These are phyloP conservation scores for Tubosaeta brunneosetosa DNA, from an alignment of 768 basidiomycete genomes.

Conservation along the genomic window DNA sequence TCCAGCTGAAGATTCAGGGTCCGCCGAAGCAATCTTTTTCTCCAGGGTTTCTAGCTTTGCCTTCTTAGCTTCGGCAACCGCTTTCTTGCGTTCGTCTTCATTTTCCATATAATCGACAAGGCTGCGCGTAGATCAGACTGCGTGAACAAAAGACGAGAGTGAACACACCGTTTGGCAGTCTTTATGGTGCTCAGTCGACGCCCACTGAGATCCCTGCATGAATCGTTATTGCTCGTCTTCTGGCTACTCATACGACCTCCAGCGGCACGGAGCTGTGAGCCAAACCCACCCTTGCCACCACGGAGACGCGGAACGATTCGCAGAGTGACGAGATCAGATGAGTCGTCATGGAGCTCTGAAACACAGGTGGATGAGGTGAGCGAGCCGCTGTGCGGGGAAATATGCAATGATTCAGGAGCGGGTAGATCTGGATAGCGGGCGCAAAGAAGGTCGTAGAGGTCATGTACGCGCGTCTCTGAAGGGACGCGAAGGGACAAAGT, in stretches of 20 bases:
- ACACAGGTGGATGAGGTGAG: slow-evolving; percentile 30
- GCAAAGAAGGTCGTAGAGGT: slow-evolving; percentile 41
- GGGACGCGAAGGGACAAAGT: slow-evolving; percentile 47
- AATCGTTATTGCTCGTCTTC: slow-evolving; percentile 93
- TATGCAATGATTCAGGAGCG: slow-evolving; percentile 33
- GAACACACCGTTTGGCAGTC: slow-evolving; percentile 83
- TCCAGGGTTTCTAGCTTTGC: slow-evolving; percentile 84
- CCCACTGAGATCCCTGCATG: slow-evolving; percentile 88
- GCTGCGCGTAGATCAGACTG: slow-evolving; percentile 35
- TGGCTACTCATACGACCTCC: slow-evolving; percentile 97
- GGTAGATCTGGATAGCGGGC: slow-evolving; percentile 48
- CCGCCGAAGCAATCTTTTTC: slow-evolving; percentile 52
- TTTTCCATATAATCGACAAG: slow-evolving; percentile 82
- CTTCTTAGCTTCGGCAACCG: slow-evolving; percentile 69
- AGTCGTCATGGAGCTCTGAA: slow-evolving; percentile 32
- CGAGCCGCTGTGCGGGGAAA: slow-evolving; percentile 38
- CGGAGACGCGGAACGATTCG: slow-evolving; percentile 68
- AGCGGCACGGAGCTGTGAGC: slow-evolving; percentile 91
- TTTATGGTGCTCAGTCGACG: slow-evolving; percentile 90
- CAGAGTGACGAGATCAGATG: slow-evolving; percentile 51
- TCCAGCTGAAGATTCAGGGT: slow-evolving; percentile 51
- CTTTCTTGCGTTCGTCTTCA: slow-evolving; percentile 77
- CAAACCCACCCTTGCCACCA: slow-evolving; percentile 98
- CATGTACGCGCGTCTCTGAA: slow-evolving; percentile 35
- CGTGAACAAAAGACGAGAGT: neutral